These are phyloP conservation scores for Lachnellula hyalina DNA, from an alignment of 2,329 filamentous ascomycete species.

Conservation along the genomic window DNA sequence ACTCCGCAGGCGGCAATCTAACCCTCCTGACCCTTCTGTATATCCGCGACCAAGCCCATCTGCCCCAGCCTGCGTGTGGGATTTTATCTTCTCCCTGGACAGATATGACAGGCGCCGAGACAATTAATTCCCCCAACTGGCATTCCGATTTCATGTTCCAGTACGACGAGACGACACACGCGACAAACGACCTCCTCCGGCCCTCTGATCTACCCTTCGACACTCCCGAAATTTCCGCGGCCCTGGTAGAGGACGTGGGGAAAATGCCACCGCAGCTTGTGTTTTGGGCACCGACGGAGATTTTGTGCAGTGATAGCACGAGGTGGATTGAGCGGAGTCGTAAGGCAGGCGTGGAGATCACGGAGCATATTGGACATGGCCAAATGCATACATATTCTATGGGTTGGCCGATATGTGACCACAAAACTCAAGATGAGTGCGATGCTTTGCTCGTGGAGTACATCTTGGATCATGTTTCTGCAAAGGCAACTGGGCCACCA, in stretches of 20 bases:
- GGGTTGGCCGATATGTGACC: background rate
- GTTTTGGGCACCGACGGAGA: background rate
- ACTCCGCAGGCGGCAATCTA: slow-evolving; percentile 3
- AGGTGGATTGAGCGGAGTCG: background rate
- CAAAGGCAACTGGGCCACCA: background rate
- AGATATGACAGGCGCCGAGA: background rate
- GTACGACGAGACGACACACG: background rate
- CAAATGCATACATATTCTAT: background rate
- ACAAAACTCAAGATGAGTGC: background rate
- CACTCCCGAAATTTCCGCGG: slow-evolving; percentile 1
- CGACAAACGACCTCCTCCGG: background rate
- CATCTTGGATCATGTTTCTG: background rate
- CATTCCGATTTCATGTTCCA: background rate
- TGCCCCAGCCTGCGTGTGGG: background rate
- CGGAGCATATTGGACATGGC: background rate
- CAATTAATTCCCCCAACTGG: background rate
- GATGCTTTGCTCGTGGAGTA: background rate
- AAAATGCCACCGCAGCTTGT: background rate
- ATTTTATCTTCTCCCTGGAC: background rate
- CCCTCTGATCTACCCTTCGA: background rate
- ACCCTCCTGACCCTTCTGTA: background rate
- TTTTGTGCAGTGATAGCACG: background rate
- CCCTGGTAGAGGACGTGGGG: background rate
- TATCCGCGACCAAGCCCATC: background rate
- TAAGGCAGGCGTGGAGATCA: background rate